These are phyloP conservation scores for Moniliophthora roreri DNA, from an alignment of 1,284 basidiomycete species.

Conservation along the genomic window DNA sequence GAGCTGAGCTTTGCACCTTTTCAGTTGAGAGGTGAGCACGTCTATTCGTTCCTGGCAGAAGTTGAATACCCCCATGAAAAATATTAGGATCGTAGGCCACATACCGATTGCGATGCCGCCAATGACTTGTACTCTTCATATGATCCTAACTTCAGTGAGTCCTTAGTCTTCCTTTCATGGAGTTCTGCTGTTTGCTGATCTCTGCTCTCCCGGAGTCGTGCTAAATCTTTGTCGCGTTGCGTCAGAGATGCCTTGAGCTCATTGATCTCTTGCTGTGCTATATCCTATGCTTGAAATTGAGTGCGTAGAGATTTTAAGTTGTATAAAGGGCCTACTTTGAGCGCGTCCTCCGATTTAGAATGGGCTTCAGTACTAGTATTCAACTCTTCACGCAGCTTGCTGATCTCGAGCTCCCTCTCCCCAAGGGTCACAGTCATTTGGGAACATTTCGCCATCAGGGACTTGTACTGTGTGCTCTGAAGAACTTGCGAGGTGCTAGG, in stretches of 20 bases:
- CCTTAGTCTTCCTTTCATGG: conserved; percentile 69
- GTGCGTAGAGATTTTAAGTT: conserved; percentile 10
- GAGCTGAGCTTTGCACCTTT: conserved; percentile 73
- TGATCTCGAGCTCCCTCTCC: conserved; percentile 26
- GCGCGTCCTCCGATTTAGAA: conserved; percentile 47
- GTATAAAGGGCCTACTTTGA: conserved; percentile 34
- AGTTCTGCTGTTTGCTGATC: conserved; percentile 78
- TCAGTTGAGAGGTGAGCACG: conserved; percentile 74
- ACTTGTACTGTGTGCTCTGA: too few relatives aligned
- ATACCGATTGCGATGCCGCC: conserved; percentile 65
- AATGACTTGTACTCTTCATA: conserved; percentile 73
- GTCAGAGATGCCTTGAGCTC: conserved; percentile 57
- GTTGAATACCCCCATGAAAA: background rate
- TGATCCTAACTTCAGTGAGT: conserved; percentile 62
- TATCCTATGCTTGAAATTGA: conserved; percentile 36
- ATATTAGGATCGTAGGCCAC: conserved; percentile 23
- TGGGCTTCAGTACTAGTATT: conserved; percentile 36
- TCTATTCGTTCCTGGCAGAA: conserved; percentile 73
- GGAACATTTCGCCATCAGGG: too few relatives aligned
- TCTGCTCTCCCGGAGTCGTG: conserved; percentile 77
- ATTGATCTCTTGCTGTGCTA: conserved; percentile 45
- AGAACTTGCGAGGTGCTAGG: background rate
- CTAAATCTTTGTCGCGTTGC: conserved; percentile 75
- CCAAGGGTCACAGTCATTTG: conserved; percentile 22
- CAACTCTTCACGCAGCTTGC: conserved; percentile 31